phyloP scores from a whole-genome alignment of 306 rosid genomes.

The Urtica urens region DNA sequence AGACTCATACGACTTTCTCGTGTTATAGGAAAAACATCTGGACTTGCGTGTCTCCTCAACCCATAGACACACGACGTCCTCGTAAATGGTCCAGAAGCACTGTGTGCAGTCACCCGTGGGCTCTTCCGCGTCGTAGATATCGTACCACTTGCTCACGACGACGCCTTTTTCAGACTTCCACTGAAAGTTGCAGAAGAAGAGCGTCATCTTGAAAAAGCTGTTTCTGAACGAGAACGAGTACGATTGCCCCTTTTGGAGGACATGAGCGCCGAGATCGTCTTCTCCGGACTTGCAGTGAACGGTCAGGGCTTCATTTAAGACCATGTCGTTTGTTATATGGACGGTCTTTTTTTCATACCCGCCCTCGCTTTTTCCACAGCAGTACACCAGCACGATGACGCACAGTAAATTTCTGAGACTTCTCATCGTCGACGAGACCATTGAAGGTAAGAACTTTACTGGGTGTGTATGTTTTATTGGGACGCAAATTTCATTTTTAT shows the following conservation, averaged over 20 bases:
- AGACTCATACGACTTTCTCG: no score
- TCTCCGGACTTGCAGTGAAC: not conserved
- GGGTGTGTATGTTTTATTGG: no score
- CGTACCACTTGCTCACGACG: not conserved
- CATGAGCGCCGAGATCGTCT: not conserved
- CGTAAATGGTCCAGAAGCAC: not conserved
- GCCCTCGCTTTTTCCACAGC: no score
- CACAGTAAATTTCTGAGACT: no score
- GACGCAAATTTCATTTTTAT: no score
- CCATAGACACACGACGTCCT: not conserved
- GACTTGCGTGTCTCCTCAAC: no score
- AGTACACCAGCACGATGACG: no score
- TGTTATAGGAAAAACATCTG: no score
- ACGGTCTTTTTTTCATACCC: not conserved
- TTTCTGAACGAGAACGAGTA: not conserved
- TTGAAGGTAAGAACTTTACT: no score
- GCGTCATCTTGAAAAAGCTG: not conserved
- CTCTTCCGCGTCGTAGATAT: not conserved
- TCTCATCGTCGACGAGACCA: no score
- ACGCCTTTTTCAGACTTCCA: no score
- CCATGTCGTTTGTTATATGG: not conserved
- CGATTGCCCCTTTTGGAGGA: not conserved
- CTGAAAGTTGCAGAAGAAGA: not conserved
- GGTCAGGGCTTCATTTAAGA: not conserved
- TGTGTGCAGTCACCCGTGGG: not conserved